Evolutionary conservation across 352 stramenopile genomes (phyloP).

Genomic region (Phytophthora pseudosyringae): DNA sequence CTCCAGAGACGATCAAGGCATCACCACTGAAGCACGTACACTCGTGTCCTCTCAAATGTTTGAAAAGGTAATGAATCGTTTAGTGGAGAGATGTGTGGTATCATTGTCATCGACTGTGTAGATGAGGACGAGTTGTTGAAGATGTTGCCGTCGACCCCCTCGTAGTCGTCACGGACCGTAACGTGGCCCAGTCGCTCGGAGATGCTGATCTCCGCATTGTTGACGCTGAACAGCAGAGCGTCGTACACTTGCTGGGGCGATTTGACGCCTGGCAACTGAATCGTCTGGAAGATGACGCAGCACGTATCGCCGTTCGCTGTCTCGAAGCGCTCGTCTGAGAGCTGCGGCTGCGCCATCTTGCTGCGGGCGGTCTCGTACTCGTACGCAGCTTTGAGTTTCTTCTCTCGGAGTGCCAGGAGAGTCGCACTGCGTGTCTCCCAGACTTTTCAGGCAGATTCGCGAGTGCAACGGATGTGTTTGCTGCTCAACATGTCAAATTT

Average conservation of each 20-base stretch:
- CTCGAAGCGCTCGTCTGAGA: slow-evolving; percentile 22
- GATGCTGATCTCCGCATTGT: slow-evolving; percentile 27
- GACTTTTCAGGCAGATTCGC: slow-evolving; percentile 19
- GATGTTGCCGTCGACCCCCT: slow-evolving; percentile 20
- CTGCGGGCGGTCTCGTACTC: slow-evolving; percentile 18
- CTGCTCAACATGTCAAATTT: too few relatives aligned
- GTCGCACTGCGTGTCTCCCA: slow-evolving; percentile 18
- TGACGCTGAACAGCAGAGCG: slow-evolving; percentile 27
- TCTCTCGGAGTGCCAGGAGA: slow-evolving; percentile 9
- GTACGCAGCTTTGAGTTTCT: slow-evolving; percentile 28
- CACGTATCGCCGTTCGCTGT: slow-evolving; percentile 19
- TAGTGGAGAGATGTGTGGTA: too few relatives aligned
- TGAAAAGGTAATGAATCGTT: too few relatives aligned
- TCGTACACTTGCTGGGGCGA: slow-evolving; percentile 38
- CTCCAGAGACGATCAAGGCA: too few relatives aligned
- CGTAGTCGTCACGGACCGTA: slow-evolving; percentile 38
- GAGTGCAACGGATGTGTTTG: slow-evolving; percentile 11
- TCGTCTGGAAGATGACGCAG: slow-evolving; percentile 37
- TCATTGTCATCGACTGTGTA: too few relatives aligned
- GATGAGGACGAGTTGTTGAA: too few relatives aligned
- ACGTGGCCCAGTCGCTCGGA: slow-evolving; percentile 41
- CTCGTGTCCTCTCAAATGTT: too few relatives aligned
- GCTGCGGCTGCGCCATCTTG: neutral
- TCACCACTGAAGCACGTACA: too few relatives aligned
- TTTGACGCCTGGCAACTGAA: slow-evolving; percentile 27